phyloP scores from a whole-genome alignment of 2,329 filamentous ascomycete species.

The Phaeomoniella chlamydospora region DNA sequence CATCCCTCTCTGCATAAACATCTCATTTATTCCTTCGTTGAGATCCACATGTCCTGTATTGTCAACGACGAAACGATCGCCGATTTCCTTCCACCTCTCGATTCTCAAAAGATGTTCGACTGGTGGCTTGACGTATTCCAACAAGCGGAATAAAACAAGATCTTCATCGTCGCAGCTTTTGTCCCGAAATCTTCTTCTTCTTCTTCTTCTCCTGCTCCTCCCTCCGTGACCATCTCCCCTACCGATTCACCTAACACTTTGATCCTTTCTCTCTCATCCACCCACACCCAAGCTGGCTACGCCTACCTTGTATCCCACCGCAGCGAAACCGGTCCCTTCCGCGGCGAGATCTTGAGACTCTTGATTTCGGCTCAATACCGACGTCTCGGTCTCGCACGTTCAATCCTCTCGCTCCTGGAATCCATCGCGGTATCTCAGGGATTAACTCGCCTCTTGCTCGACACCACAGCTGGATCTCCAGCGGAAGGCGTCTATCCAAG shows the following conservation, averaged over 20 bases:
- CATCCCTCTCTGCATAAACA: neutral
- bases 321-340: conserved; percentile 41
- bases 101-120: conserved; percentile 37
- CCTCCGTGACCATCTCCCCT: conserved; percentile 5
- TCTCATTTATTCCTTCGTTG: conserved; percentile 41
- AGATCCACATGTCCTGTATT: conserved; percentile 45
- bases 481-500: conserved; percentile 35
- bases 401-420: conserved; percentile 41
- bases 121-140: conserved; percentile 43
- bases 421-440: conserved; percentile 34
- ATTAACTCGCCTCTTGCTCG: conserved; percentile 37
- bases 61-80: conserved; percentile 41
- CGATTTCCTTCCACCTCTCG: conserved; percentile 45
- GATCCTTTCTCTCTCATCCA: conserved; percentile 6
- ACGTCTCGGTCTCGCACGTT: conserved; percentile 34
- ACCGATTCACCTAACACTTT: conserved; percentile 3
- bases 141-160: conserved; percentile 29
- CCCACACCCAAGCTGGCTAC: conserved; percentile 34
- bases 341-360: conserved; percentile 42
- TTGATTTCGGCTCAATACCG: conserved; percentile 39
- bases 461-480: conserved; percentile 35
- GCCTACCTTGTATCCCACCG: conserved; percentile 39
- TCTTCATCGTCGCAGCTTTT: conserved; percentile 38
- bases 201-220: conserved; percentile 23
- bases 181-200: conserved; percentile 15